Percentiles rank a stretch among this genome's conserved stretches.
phyloP scores from a whole-genome alignment of 2,329 filamentous ascomycete species.

The Claviceps sp. region DNA sequence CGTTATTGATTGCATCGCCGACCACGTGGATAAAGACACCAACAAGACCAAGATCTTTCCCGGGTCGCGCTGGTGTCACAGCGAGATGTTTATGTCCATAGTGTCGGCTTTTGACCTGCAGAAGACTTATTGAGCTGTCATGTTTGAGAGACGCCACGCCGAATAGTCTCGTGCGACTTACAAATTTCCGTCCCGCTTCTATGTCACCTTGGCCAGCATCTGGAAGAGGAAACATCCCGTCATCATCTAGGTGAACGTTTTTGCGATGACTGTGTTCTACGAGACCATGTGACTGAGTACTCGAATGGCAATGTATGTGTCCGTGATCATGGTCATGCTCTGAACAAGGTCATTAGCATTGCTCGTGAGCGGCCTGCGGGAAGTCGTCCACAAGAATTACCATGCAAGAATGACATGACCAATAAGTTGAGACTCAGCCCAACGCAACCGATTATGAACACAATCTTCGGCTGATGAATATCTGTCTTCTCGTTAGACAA shows the following conservation, averaged over 20 bases:
- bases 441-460: slow-evolving; percentile 56
- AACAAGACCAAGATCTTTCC: slow-evolving; percentile 54
- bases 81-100: slow-evolving; percentile 35
- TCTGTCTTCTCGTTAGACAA: slow-evolving; percentile 23
- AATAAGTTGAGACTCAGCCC: slow-evolving; percentile 56
- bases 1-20: slow-evolving; percentile 62
- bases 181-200: neutral
- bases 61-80: slow-evolving; percentile 18
- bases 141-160: neutral
- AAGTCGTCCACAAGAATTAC: slow-evolving; percentile 21
- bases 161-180: neutral
- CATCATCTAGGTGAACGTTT: neutral
- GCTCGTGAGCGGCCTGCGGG: neutral
- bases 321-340: slow-evolving; percentile 24
- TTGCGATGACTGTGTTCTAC: neutral
- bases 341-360: neutral
- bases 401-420: slow-evolving; percentile 51
- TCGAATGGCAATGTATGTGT: slow-evolving; percentile 11
- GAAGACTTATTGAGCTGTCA: neutral
- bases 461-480: slow-evolving; percentile 49
- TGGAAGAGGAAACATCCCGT: neutral
- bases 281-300: slow-evolving; percentile 10
- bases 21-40: slow-evolving; percentile 58
- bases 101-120: slow-evolving; percentile 18
- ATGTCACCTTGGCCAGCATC: neutral